phyloP scores from a whole-genome alignment of 495 filamentous ascomycete genomes.

The Apodospora peruviana region DNA sequence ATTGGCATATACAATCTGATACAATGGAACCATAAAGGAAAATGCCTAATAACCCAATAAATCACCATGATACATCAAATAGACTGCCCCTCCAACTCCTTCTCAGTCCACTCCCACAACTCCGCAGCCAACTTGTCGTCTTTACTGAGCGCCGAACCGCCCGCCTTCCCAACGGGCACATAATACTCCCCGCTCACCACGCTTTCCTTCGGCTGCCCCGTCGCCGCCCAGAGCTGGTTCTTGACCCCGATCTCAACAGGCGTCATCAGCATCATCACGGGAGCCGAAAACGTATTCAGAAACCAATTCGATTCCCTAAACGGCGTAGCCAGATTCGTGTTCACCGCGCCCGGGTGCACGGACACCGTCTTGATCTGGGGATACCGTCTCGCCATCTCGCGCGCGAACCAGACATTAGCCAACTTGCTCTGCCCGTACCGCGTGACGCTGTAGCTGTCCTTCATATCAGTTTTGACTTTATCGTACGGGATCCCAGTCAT shows the following conservation, averaged over 20 bases:
- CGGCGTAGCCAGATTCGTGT: slow-evolving; percentile 40
- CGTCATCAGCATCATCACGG: neutral
- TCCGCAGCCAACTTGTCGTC: slow-evolving; percentile 44
- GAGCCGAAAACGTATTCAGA: neutral
- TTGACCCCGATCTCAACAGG: slow-evolving; percentile 40
- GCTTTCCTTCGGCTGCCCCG: slow-evolving; percentile 21
- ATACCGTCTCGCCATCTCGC: slow-evolving; percentile 53
- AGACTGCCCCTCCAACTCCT: slow-evolving; percentile 15
- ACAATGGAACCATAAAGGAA: too few relatives aligned
- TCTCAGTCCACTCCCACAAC: slow-evolving; percentile 63
- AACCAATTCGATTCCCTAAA: neutral
- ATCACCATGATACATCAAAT: too few relatives aligned
- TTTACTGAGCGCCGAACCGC: slow-evolving; percentile 25
- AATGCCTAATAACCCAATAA: too few relatives aligned
- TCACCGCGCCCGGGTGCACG: slow-evolving; percentile 63
- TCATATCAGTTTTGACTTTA: slow-evolving; percentile 24
- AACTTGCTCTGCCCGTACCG: slow-evolving; percentile 66
- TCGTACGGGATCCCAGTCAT: slow-evolving; percentile 32
- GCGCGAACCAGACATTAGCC: slow-evolving; percentile 61
- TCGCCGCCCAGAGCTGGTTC: slow-evolving; percentile 59
- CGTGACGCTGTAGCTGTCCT: neutral
- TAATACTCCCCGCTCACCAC: slow-evolving; percentile 37
- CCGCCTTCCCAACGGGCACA: slow-evolving; percentile 22
- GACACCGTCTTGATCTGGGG: slow-evolving; percentile 46
- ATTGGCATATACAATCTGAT: too few relatives aligned